phyloP scores from a whole-genome alignment of 768 basidiomycete genomes.

The Calocybe cyanea region DNA sequence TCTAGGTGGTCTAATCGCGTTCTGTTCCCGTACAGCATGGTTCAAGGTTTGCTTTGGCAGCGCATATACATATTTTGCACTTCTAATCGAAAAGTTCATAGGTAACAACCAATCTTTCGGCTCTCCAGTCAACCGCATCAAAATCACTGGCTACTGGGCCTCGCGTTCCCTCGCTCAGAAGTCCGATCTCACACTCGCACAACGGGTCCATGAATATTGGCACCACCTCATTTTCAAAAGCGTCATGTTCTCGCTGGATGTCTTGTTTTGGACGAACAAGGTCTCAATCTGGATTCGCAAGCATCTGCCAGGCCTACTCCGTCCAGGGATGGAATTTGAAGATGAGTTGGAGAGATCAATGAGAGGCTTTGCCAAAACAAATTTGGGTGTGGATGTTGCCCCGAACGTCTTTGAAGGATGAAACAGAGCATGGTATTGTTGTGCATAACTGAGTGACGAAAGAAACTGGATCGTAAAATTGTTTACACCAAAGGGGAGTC shows the following conservation, averaged over 20 bases:
- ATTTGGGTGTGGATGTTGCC: slow-evolving; percentile 73
- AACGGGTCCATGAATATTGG: slow-evolving; percentile 49
- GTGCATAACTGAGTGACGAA: too few species aligned
- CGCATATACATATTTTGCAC: too few species aligned
- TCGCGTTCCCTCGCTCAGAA: slow-evolving; percentile 57
- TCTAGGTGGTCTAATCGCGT: background rate
- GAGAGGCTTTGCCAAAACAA: slow-evolving; percentile 70
- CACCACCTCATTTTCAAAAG: slow-evolving; percentile 59
- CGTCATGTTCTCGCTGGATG: slow-evolving; percentile 66
- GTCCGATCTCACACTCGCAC: slow-evolving; percentile 34
- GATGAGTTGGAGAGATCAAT: slow-evolving; percentile 77
- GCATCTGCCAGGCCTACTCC: slow-evolving; percentile 34
- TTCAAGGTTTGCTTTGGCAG: slow-evolving; percentile 34
- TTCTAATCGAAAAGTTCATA: slow-evolving; percentile 21
- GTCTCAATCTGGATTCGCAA: slow-evolving; percentile 45
- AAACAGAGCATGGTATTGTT: background rate
- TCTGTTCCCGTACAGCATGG: slow-evolving; percentile 31
- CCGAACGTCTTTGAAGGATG: slow-evolving; percentile 52
- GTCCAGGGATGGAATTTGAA: slow-evolving; percentile 57
- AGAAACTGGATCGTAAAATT: slow-evolving; percentile 8
- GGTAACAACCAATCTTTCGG: slow-evolving; percentile 82
- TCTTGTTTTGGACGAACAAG: slow-evolving; percentile 64
- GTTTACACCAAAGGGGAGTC: slow-evolving; percentile 66
- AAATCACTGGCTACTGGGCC: slow-evolving; percentile 84
- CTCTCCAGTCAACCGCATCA: slow-evolving; percentile 86